These are phyloP conservation scores for Podila epicladia DNA, from an alignment of 192 early-diverging fungal genomes.

Conservation along the genomic window DNA sequence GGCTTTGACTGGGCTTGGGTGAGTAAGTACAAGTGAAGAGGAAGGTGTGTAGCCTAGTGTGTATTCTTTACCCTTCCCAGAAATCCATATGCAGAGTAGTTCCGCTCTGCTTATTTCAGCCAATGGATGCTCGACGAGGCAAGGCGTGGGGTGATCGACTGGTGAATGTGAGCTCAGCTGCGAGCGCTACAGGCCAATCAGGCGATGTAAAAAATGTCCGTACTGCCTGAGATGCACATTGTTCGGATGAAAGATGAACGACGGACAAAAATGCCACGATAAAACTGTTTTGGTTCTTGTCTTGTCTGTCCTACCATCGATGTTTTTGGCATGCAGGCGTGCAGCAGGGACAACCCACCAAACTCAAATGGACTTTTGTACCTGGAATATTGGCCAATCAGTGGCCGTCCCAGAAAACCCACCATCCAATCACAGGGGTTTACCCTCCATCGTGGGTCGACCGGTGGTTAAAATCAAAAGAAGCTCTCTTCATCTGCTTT, in stretches of 20 bases:
- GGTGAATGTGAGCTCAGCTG: background rate
- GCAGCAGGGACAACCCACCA: background rate
- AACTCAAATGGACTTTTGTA: background rate
- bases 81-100: background rate
- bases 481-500: background rate
- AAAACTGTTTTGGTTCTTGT: too few species aligned
- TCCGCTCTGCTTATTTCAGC: background rate
- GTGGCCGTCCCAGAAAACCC: background rate
- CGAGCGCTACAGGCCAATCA: background rate
- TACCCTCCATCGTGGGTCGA: background rate
- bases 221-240: background rate
- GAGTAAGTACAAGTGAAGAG: background rate
- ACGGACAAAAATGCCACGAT: too few species aligned
- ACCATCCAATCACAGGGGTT: constrained; percentile 1
- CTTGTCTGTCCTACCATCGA: too few species aligned
- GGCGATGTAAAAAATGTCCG: background rate
- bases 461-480: background rate
- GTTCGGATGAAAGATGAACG: background rate
- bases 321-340: too few species aligned
- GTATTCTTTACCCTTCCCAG: background rate
- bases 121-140: background rate
- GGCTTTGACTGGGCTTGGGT: background rate
- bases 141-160: background rate
- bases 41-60: background rate
- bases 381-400: background rate